Evolutionary conservation across 805 yeast genomes (phyloP).

Genomic region (Metschnikowia aberdeeniae): DNA sequence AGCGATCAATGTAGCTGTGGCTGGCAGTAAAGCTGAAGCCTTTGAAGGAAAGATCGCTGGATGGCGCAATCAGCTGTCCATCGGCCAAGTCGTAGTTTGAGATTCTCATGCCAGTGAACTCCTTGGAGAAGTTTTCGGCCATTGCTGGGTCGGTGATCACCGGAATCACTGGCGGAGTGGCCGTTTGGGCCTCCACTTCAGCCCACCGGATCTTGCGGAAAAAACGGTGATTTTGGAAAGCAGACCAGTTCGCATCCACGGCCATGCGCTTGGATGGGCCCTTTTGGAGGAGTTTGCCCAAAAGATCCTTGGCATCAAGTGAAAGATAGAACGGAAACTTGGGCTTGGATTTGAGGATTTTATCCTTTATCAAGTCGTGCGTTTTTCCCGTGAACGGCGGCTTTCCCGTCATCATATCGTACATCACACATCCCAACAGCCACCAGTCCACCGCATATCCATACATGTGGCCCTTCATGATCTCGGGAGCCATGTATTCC

Average conservation of each 20-base stretch:
- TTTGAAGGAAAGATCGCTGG: conserved; percentile 21
- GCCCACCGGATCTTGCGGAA: conserved; percentile 38
- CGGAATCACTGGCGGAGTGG: conserved; percentile 40
- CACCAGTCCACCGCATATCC: conserved; percentile 48
- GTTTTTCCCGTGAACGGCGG: conserved; percentile 45
- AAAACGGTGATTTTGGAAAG: conserved; percentile 34
- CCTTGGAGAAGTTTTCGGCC: conserved; percentile 43
- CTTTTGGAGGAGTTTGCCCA: conserved; percentile 34
- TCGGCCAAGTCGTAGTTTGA: conserved; percentile 17
- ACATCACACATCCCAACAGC: conserved; percentile 44
- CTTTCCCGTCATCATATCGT: conserved; percentile 40
- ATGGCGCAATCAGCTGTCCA: conserved; percentile 9
- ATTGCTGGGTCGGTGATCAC: conserved; percentile 41
- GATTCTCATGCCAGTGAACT: conserved; percentile 36
- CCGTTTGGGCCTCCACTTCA: conserved; percentile 25
- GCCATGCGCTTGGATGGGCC: conserved; percentile 36
- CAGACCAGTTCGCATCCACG: conserved; percentile 32
- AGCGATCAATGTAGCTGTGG: conserved; percentile 31
- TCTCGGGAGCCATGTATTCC: conserved; percentile 79
- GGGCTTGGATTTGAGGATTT: conserved; percentile 33
- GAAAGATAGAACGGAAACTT: conserved; percentile 40
- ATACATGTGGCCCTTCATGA: conserved; percentile 45
- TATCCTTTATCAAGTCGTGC: conserved; percentile 37
- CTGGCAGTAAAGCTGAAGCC: conserved; percentile 47
- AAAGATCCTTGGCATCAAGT: conserved; percentile 39